Conservation (phyloP, 2,329 filamentous ascomycete species). For the Botrytis elliptica region DNA sequence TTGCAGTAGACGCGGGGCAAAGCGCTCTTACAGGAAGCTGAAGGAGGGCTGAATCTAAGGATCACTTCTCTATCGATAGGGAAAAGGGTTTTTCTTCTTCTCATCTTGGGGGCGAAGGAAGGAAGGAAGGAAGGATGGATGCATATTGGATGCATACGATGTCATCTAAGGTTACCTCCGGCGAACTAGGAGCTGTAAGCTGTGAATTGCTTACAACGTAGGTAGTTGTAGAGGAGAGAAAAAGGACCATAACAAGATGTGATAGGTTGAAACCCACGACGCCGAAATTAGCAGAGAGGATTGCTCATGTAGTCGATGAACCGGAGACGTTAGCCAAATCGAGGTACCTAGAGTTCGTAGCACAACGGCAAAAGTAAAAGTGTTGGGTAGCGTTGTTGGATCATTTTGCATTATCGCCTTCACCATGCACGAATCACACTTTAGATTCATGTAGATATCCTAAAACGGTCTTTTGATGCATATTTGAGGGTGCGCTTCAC, state of each 20-base stretch:
- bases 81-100: neutral
- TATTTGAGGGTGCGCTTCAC: constrained; percentile 28
- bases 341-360: constrained; percentile 7
- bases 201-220: neutral
- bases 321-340: constrained; percentile 9
- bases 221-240: neutral
- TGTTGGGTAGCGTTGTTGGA: constrained; percentile 15
- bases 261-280: constrained; percentile 14
- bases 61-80: constrained; percentile 20
- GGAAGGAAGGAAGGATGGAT: constrained; percentile 15
- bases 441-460: constrained; percentile 1
- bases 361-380: constrained; percentile 3
- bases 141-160: constrained; percentile 11
- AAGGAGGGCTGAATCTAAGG: constrained; percentile 18
- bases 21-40: constrained; percentile 16
- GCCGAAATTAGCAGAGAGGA: constrained; percentile 13
- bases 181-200: constrained; percentile 14
- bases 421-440: constrained; percentile 10
- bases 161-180: constrained; percentile 17
- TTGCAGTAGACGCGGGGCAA: constrained; percentile 22
- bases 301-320: constrained; percentile 15
- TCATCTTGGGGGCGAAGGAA: constrained; percentile 7
- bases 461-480: constrained; percentile 22
- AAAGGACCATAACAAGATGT: neutral
- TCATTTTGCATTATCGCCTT: constrained; percentile 12